Percentiles rank a stretch among this genome's conserved stretches.
phyloP scores from a whole-genome alignment of 139 green algal genomes.

The Edaphochlamys debaryana region DNA sequence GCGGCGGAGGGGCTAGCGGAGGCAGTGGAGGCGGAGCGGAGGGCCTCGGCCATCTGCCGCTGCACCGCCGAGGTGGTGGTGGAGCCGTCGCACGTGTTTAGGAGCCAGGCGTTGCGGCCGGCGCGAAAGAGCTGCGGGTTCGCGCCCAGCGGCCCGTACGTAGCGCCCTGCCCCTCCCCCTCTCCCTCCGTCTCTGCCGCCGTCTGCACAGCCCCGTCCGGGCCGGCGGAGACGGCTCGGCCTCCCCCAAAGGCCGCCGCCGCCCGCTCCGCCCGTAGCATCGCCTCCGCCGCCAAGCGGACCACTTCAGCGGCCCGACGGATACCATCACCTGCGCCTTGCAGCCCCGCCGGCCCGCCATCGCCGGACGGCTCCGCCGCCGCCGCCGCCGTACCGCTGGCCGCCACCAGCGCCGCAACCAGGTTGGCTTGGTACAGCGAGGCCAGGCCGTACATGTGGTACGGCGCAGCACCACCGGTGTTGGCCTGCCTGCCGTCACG shows the following conservation, averaged over 20 bases:
- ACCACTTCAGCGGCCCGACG: conserved; percentile 36
- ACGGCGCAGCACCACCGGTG: neutral
- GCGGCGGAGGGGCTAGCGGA: no score
- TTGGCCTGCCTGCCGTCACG: neutral
- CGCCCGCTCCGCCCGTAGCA: no score
- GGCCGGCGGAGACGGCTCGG: no score
- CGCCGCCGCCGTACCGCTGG: neutral
- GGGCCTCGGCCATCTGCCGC: no score
- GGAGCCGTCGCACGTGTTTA: no score
- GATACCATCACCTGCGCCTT: neutral
- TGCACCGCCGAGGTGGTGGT: no score
- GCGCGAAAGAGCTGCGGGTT: conserved; percentile 1
- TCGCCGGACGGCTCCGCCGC: neutral
- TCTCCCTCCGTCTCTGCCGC: no score
- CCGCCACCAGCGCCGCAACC: neutral
- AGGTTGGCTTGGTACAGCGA: conserved; percentile 28
- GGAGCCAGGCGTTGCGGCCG: conserved; percentile 7
- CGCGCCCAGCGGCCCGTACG: no score
- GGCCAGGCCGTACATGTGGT: conserved; percentile 24
- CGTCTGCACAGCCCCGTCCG: no score
- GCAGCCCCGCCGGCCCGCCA: neutral
- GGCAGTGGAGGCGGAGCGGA: no score
- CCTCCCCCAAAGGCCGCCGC: no score
- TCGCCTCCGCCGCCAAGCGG: neutral
- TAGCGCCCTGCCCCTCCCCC: no score